phyloP scores from a whole-genome alignment of 2,329 filamentous ascomycete genomes.

The Colletotrichum salicis region DNA sequence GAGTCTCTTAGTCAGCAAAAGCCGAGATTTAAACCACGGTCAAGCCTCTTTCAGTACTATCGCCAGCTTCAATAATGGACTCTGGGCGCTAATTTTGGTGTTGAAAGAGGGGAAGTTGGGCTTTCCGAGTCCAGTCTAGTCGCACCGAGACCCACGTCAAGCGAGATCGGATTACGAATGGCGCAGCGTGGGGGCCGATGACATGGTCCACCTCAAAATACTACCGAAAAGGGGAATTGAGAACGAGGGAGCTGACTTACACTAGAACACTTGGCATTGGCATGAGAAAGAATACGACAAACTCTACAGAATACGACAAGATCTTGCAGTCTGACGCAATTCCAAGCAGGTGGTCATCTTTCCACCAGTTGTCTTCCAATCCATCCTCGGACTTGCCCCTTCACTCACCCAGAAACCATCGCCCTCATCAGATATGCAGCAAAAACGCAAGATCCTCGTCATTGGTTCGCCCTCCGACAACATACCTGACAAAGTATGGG shows the following conservation, averaged over 20 bases:
- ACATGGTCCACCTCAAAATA: background rate
- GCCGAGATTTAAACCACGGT: background rate
- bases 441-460: slow-evolving; percentile 10
- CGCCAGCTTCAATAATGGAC: background rate
- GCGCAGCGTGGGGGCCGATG: background rate
- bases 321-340: background rate
- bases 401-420: background rate
- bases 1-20: background rate
- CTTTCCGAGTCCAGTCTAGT: slow-evolving; percentile 3
- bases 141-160: slow-evolving; percentile 8
- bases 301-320: background rate
- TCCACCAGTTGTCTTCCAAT: background rate
- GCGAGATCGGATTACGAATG: slow-evolving; percentile 22
- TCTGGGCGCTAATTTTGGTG: slow-evolving; percentile 10
- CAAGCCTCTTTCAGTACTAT: background rate
- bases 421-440: background rate
- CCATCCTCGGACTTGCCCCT: background rate
- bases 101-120: slow-evolving; percentile 23
- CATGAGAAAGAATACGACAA: background rate
- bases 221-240: slow-evolving; percentile 3
- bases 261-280: background rate
- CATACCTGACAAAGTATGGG: background rate
- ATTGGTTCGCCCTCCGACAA: slow-evolving; percentile 4
- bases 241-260: slow-evolving; percentile 3
- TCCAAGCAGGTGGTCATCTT: background rate